Conservation (phyloP, 2,329 filamentous ascomycete species). For the Sporothrix globosa region DNA sequence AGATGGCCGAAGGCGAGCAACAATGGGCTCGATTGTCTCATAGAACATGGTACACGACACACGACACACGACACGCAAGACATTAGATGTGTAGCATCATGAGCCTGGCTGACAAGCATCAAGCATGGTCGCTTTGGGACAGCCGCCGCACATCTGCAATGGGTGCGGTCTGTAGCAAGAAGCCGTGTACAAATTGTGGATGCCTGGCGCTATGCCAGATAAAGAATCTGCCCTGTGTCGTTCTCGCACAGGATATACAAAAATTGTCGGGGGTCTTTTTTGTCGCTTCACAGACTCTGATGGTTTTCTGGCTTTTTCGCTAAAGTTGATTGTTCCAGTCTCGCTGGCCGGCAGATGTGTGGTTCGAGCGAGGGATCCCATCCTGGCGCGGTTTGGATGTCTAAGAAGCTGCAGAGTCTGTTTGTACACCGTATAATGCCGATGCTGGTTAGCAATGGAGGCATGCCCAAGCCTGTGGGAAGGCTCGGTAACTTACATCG, state of each 20-base stretch:
- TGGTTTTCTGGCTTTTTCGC: neutral
- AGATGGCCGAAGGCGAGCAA: neutral
- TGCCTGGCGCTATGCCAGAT: neutral
- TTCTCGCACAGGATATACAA: too few relatives aligned
- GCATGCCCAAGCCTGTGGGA: neutral
- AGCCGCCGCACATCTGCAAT: neutral
- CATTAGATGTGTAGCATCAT: neutral
- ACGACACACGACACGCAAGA: conserved; percentile 5
- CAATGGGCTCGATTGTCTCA: neutral
- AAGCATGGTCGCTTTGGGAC: neutral
- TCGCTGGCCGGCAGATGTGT: conserved; percentile 12
- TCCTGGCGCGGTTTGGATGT: neutral
- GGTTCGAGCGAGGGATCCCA: neutral
- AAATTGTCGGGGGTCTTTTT: too few relatives aligned
- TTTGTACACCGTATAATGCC: neutral
- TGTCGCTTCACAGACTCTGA: neutral
- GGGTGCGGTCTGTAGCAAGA: neutral
- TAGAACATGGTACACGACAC: neutral
- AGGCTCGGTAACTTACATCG: neutral
- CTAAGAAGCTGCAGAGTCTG: neutral
- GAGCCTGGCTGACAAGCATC: neutral
- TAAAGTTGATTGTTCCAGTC: conserved; percentile 10
- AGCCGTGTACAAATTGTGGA: neutral
- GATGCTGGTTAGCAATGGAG: neutral
- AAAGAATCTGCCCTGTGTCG: too few relatives aligned